Evolutionary conservation across 75 land plant species (phyloP).

Genomic region (Sequoiadendron giganteum): DNA sequence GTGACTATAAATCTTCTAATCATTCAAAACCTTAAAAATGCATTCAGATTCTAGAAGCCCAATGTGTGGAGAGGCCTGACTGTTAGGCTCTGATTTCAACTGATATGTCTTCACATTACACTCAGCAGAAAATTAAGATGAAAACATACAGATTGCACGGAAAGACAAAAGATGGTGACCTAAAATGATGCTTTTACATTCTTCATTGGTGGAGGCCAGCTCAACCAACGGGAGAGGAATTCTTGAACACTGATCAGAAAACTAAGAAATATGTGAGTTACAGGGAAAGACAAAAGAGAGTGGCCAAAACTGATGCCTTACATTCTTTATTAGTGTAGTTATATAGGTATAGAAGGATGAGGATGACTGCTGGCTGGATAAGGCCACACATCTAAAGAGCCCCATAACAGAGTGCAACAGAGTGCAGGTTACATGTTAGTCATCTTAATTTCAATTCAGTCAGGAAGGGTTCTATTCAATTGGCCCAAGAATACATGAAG

Average conservation of each 20-base stretch:
- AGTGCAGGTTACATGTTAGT: not conserved
- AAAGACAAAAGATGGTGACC: not conserved
- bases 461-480: not conserved
- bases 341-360: not conserved
- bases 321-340: too few relatives aligned
- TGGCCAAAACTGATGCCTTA: too few relatives aligned
- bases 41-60: not conserved
- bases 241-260: too few relatives aligned
- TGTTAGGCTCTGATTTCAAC: not conserved
- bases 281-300: too few relatives aligned
- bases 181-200: too few relatives aligned
- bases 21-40: not conserved
- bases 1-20: not conserved
- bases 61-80: not conserved
- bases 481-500: not conserved
- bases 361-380: not conserved
- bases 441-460: not conserved
- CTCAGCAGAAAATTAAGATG: not conserved
- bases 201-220: too few relatives aligned
- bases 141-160: not conserved
- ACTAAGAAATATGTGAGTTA: too few relatives aligned
- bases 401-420: not conserved
- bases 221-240: too few relatives aligned
- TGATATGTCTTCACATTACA: not conserved
- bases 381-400: not conserved